A percentile compares a stretch with the other conserved stretches of the same genome.
Conservation (phyloP, 140 eudicot species). For the Ambrosia hybrid region DNA sequence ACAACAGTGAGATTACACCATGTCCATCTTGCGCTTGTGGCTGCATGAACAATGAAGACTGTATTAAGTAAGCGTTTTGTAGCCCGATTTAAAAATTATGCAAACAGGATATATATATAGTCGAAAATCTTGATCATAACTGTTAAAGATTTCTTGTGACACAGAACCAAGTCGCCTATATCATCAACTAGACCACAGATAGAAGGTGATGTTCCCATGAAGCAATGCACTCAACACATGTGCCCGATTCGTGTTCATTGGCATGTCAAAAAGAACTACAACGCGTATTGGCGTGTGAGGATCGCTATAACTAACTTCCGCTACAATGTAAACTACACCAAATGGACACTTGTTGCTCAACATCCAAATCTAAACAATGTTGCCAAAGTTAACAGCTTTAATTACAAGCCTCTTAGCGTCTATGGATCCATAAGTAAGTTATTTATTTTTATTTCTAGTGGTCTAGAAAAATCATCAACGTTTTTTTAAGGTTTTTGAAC, state of each 20-base stretch:
- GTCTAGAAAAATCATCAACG: too few relatives aligned
- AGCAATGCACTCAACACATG: slow-evolving; percentile 58
- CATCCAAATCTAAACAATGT: slow-evolving; percentile 63
- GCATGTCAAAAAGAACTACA: slow-evolving; percentile 70
- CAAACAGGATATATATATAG: neutral
- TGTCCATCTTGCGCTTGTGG: slow-evolving; percentile 72
- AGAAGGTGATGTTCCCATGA: slow-evolving; percentile 28
- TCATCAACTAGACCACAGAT: slow-evolving; percentile 14
- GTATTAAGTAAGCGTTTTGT: slow-evolving; percentile 43
- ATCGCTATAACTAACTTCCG: slow-evolving; percentile 58
- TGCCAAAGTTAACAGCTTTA: slow-evolving; percentile 45
- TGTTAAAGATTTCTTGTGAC: slow-evolving; percentile 16
- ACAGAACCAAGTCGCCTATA: slow-evolving; percentile 29
- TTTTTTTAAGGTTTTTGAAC: too few relatives aligned
- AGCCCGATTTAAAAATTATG: slow-evolving; percentile 17
- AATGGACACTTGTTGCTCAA: slow-evolving; percentile 69
- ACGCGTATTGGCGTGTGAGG: slow-evolving; percentile 56
- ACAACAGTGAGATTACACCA: slow-evolving; percentile 53
- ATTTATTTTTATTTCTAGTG: too few relatives aligned
- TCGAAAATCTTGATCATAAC: slow-evolving; percentile 6
- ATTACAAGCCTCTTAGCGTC: slow-evolving; percentile 53
- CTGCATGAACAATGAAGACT: slow-evolving; percentile 38
- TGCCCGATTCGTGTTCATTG: slow-evolving; percentile 71
- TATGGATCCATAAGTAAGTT: slow-evolving; percentile 50
- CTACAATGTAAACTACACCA: slow-evolving; percentile 44